Conservation (phyloP, 345 rosid species). For the Aquilaria malaccensis region DNA sequence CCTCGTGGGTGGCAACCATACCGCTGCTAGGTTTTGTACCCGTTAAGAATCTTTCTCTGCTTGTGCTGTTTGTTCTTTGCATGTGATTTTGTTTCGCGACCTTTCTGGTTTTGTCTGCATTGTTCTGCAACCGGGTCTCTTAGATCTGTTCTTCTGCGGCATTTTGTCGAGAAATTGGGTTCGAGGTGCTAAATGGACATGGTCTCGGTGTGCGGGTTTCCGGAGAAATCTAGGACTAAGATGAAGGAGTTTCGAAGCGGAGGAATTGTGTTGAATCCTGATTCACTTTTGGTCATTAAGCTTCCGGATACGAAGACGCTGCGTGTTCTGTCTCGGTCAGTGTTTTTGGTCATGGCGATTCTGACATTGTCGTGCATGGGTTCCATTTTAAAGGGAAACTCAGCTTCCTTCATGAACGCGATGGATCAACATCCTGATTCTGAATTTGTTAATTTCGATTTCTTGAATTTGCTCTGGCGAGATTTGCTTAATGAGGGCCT, state of each 20-base stretch:
- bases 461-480: conserved; percentile 26
- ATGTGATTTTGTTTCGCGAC: conserved; percentile 5
- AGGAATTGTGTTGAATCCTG: conserved; percentile 14
- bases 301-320: conserved; percentile 34
- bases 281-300: conserved; percentile 26
- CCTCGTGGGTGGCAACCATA: conserved; percentile 65
- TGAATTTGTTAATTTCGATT: conserved; percentile 19
- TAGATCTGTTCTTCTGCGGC: conserved; percentile 13
- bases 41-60: conserved; percentile 26
- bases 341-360: conserved; percentile 34
- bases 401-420: conserved; percentile 3
- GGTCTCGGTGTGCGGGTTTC: neutral
- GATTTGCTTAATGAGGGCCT: conserved; percentile 44
- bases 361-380: conserved; percentile 28
- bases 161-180: neutral
- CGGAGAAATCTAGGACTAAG: neutral
- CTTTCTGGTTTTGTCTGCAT: neutral
- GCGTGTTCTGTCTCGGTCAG: conserved; percentile 32
- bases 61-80: conserved; percentile 2
- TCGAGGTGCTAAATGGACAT: neutral
- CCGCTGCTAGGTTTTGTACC: conserved; percentile 52
- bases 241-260: conserved; percentile 16
- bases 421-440: conserved; percentile 8
- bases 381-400: conserved; percentile 20
- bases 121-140: conserved; percentile 1